Conservation (phyloP, 306 rosid species). For the Vachellia pachyceras region DNA sequence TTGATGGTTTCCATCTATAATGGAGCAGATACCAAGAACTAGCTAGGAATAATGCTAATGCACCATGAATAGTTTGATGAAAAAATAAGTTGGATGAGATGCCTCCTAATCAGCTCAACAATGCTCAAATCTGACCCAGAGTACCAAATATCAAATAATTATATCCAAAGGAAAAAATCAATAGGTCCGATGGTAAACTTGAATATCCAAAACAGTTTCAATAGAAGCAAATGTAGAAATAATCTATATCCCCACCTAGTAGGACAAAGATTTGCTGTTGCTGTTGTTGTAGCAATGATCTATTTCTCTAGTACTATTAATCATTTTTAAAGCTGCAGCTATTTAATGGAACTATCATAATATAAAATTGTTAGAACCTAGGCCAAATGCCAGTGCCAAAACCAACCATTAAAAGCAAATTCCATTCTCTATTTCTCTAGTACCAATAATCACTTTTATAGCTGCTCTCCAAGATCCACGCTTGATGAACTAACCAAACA, state of each 20-base stretch:
- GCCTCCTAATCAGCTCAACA: background rate
- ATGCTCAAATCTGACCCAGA: background rate
- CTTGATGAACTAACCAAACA: slow-evolving; percentile 4
- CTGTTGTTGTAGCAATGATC: background rate
- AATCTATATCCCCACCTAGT: too few species aligned
- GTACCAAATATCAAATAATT: background rate
- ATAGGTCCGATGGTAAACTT: too few species aligned
- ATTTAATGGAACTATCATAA: background rate
- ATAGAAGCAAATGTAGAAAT: background rate
- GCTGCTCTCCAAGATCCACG: background rate
- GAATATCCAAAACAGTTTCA: background rate
- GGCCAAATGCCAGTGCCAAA: background rate
- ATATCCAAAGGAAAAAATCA: background rate
- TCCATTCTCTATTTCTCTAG: background rate
- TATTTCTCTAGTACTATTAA: background rate
- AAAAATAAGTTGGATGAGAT: background rate
- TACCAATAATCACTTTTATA: too few species aligned
- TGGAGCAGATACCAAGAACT: background rate
- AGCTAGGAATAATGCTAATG: background rate
- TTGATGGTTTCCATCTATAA: background rate
- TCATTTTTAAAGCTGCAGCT: background rate
- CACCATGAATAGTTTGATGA: background rate
- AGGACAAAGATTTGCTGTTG: too few species aligned
- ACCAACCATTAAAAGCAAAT: background rate
- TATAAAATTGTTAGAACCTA: background rate